Evolutionary conservation across 176 grass and related monocot species (phyloP).

Genomic region (Ensete glaucum): DNA sequence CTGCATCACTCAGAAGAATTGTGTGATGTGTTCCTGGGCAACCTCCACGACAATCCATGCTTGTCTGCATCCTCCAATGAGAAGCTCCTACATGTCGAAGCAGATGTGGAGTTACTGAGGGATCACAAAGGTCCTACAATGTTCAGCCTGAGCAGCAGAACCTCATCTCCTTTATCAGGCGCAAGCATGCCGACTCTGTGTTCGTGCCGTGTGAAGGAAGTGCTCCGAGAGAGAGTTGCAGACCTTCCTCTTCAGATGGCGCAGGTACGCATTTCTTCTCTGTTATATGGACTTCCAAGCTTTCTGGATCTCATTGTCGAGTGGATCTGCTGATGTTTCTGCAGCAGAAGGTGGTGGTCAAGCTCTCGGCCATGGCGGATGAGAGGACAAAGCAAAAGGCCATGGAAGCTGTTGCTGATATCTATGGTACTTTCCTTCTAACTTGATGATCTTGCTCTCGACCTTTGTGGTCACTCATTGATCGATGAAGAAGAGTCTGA

Average conservation of each 20-base stretch:
- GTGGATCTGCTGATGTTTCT: neutral
- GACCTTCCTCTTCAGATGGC: neutral
- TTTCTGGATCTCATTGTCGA: neutral
- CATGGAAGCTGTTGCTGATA: conserved; percentile 4
- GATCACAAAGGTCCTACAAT: neutral
- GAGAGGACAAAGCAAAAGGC: conserved; percentile 9
- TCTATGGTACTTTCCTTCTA: neutral
- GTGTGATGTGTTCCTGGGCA: too few relatives aligned
- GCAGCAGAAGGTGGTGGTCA: conserved; percentile 6
- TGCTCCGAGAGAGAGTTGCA: neutral
- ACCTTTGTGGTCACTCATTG: neutral
- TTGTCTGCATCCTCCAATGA: too few relatives aligned
- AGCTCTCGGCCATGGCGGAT: conserved; percentile 1
- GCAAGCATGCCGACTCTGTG: neutral
- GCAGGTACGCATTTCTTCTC: neutral
- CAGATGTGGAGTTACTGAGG: neutral
- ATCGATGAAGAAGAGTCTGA: neutral
- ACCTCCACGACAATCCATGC: too few relatives aligned
- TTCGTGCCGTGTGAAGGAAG: too few relatives aligned
- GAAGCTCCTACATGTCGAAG: too few relatives aligned
- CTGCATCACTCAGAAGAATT: too few relatives aligned
- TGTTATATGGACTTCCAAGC: neutral
- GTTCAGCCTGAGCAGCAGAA: neutral
- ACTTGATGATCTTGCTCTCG: neutral
- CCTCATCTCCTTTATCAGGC: neutral